Conservation (phyloP, 2,329 filamentous ascomycete genomes). For the Ophiocordyceps camponoti-leonardi region DNA sequence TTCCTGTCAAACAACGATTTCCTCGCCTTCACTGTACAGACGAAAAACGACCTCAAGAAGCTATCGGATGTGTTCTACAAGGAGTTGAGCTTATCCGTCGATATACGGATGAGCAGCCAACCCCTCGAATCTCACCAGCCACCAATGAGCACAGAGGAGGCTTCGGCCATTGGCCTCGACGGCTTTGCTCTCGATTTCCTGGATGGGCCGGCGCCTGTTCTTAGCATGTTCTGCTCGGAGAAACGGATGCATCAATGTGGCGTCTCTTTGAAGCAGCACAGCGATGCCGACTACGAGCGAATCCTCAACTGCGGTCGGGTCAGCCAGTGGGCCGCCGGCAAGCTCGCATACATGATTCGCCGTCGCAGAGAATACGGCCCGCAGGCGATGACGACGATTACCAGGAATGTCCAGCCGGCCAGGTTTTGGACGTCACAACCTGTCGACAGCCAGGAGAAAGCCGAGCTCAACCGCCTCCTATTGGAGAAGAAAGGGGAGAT, state of each 20-base stretch:
- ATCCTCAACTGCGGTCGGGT: conserved; percentile 42
- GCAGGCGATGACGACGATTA: conserved; percentile 51
- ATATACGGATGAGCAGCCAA: conserved; percentile 45
- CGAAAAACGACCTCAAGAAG: conserved; percentile 53
- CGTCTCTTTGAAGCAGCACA: conserved; percentile 45
- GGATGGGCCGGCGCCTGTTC: conserved; percentile 62
- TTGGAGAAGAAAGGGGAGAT: conserved; percentile 20
- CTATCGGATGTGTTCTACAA: conserved; percentile 49
- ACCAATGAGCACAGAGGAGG: conserved; percentile 36
- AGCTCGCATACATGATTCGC: conserved; percentile 43
- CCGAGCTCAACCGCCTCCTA: conserved; percentile 38
- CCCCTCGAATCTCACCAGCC: conserved; percentile 36
- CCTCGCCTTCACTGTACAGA: conserved; percentile 62
- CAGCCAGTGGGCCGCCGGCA: conserved; percentile 52
- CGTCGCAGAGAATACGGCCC: conserved; percentile 69
- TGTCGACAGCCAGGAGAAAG: conserved; percentile 52
- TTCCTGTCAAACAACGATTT: conserved; percentile 34
- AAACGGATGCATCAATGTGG: conserved; percentile 51
- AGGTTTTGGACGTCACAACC: conserved; percentile 62
- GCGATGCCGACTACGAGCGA: conserved; percentile 48
- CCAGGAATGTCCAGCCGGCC: conserved; percentile 42
- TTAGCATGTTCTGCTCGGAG: conserved; percentile 75
- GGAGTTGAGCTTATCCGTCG: conserved; percentile 50
- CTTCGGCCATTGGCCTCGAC: conserved; percentile 49
- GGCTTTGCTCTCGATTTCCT: conserved; percentile 67